These are phyloP conservation scores for Gnomoniopsis smithogilvyi DNA, from an alignment of 2,329 filamentous ascomycete genomes.

Conservation along the genomic window DNA sequence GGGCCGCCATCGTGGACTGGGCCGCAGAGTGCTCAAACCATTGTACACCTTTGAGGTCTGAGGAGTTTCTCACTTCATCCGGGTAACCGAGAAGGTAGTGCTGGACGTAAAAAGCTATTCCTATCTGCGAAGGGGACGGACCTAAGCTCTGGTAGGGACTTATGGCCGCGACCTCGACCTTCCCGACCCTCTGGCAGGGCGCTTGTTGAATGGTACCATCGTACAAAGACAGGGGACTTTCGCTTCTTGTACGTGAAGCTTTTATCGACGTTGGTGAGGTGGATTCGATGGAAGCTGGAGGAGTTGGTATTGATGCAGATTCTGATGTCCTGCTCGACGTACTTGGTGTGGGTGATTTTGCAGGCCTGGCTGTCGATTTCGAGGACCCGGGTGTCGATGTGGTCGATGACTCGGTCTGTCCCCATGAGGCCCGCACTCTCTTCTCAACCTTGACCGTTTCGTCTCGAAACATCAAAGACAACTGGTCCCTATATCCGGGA, in stretches of 20 bases:
- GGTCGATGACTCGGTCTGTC: conserved; percentile 24
- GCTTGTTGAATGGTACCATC: neutral
- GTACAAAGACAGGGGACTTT: neutral
- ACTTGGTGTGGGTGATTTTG: conserved; percentile 1
- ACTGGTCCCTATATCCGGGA: conserved; percentile 61
- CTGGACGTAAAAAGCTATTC: conserved; percentile 48
- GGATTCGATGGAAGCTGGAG: conserved; percentile 13
- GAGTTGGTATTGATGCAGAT: conserved; percentile 3
- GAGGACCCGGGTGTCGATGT: conserved; percentile 22
- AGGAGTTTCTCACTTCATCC: conserved; percentile 40
- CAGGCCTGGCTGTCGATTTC: conserved; percentile 10
- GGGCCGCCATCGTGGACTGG: conserved; percentile 50
- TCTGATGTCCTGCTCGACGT: neutral
- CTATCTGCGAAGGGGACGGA: conserved; percentile 37
- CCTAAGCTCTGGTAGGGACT: neutral
- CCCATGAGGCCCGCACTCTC: conserved; percentile 54
- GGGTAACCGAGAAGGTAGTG: conserved; percentile 50
- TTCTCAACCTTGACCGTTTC: conserved; percentile 61
- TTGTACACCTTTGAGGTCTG: conserved; percentile 33
- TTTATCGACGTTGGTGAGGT: conserved; percentile 10
- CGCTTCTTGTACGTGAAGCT: neutral
- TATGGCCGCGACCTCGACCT: neutral
- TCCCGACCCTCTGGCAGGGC: neutral
- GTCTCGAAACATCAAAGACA: conserved; percentile 64
- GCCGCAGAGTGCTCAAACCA: conserved; percentile 38